Evolutionary conservation across 2,329 filamentous ascomycete species (phyloP), one percentile per base, ranked within the genome.

Genomic region (Exutisphaerella laricina): DNA sequence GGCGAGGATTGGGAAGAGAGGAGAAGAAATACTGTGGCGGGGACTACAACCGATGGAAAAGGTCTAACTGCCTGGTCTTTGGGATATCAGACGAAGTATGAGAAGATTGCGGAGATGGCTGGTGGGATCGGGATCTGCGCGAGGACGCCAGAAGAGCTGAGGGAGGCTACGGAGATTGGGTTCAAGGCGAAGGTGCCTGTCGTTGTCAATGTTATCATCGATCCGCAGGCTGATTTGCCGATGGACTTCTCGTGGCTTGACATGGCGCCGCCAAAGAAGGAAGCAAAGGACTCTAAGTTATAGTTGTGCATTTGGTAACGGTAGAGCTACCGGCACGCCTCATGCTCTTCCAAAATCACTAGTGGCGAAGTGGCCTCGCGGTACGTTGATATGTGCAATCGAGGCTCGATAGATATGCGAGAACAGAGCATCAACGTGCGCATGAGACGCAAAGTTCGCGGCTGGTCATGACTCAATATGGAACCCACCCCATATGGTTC

Each of bases 161-260:
- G 64, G 45, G 60, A 55, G 39, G 75, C 74, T n/a, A 73, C 73
- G 5, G 60, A 68, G 43, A 66, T 70, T 41, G 76, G 74, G 0
- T 79, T 72, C 50, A 57, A 64, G 45, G 66, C 68, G 7, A 66
- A 59, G 22, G 69, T 66, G 9, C 71, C 74, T 0, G 71, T 71
- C 1, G 63, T 79, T 6, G 66, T 79, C 1, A 79, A 79, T 64
- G 66, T 79, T 2, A 67, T 78, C 31, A 71, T 79, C 46, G 73
- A 77, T 31, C 53, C 55, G n/a, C 48, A 56, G 18, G 33, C 54
- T 56, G 25, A 58, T 43, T 20, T 22, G 23, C 14, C 4, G 17
- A 33, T 58, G 56, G 56, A 57, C 49, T 59, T 59, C 33, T 58
- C 57, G 3, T 59, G 56, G 57, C 50, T 59, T 10, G 57, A 59